Evolutionary conservation across 441 rosid genomes (phyloP), one percentile per base, ranked within the genome.

Genomic region (Raphanus hybrid): DNA sequence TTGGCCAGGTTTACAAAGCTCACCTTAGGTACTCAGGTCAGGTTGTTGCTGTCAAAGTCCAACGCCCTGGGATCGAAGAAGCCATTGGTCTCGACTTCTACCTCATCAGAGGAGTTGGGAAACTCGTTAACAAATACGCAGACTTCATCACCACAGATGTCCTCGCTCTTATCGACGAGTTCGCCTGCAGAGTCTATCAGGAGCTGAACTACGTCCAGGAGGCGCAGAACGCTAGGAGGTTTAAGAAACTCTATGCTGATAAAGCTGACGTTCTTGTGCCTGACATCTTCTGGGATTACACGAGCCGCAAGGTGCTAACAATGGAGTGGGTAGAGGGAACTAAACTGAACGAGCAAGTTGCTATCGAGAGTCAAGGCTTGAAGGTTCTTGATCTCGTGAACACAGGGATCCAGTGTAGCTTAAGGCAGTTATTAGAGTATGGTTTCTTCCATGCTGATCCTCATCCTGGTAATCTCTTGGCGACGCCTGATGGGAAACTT

Each of bases 291-390:
- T 95, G 99, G 99, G 91, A 92, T 67, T 95, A 90, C 79, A 92
- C 97, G 0, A 86, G 95, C 84, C 82, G 86, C 70, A 91, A 91
- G 77, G 96, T 95, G 23, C 77, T 95, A 81, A 92, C 99, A 2
- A 95, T 95, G 99, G 97, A 95, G 60, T 95, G 99, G 99, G 92
- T 95, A 16, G 87, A 90, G 16, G 99, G 99, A 59, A 90, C 94
- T 52, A 95, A 95, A 80, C 79, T 95, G 39, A 95, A 85, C 70
- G 92, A 95, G 55, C 92, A 84, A 64, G 92, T 73, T 32, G 98
- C 97, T 39, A 91, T 95, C 59, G 91, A 95, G 86, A 87, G 81
- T 60, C 99, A 92, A 79, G 99, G 99, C 35, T 79, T 95, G 69
- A 92, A 92, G 71, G 92, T 95, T 81, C 77, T 95, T 54, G 99